Evolutionary conservation across 768 basidiomycete species (phyloP), one percentile per base, ranked within the genome.

Genomic region (Pisolithus albus): DNA sequence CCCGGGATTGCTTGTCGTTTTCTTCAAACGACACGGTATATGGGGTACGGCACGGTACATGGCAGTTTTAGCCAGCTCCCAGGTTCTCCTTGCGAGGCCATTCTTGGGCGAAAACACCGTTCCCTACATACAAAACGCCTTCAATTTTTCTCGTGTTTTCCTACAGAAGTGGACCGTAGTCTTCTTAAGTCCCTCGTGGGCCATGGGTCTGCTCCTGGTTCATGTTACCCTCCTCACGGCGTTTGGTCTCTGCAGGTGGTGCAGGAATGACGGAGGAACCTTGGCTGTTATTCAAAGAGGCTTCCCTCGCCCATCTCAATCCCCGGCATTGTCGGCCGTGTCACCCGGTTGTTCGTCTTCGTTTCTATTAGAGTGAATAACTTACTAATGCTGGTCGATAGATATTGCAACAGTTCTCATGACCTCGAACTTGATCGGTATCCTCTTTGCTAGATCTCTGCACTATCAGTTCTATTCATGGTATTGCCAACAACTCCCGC

Each of bases 381-480:
- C 40, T 43, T 51, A 40, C 59, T 67, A 34, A 63, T 52, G 11
- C 46, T n/a, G 50, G 26, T 42, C 37, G 21, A 36, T 61, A 95
- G 94, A 88, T 60, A 75, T 87, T 47, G 78, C 83, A 18, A 88
- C 87, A 1, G 75, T 92, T 21, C 75, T 97, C 5, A 92, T 91
- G 73, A 94, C 91, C 1, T 88, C 88, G 13, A 98, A 98, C 62
- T 65, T 98, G 37, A 84, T 96, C 48, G 96, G 96, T 16, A 86
- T 98, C 34, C 56, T 89, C 7, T 96, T 90, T 64, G 91, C 96
- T 19, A 82, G 96, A 18, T 97, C 95, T 9, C 71, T 99, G 41
- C 96, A 99, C 64, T 97, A 97, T 64, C 96, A 99, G 59, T 99
- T 99, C 69, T 96, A 96, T 66, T 84, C 89, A 5, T 99, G 96